Percentiles rank a stretch among this genome's conserved stretches.
These are phyloP conservation scores for Coemansia aciculifera DNA, from an alignment of 192 early-diverging fungal species.

Conservation along the genomic window DNA sequence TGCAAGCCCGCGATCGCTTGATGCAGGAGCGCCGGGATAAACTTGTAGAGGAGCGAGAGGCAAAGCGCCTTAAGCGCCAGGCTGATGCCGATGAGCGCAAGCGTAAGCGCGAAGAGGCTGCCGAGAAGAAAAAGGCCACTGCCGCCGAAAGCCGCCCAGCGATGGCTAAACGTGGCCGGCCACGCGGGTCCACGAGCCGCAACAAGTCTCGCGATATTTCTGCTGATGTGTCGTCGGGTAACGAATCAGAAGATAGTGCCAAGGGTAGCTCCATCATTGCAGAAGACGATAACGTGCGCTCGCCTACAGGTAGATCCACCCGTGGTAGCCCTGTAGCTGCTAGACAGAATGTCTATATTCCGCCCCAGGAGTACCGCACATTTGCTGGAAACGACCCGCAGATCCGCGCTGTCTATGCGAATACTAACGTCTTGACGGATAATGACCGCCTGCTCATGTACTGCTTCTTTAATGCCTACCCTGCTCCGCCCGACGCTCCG, in stretches of 20 bases:
- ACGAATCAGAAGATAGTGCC: slow-evolving; percentile 1
- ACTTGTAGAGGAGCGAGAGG: slow-evolving; percentile 33
- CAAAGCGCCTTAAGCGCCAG: slow-evolving; percentile 23
- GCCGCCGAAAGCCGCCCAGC: neutral
- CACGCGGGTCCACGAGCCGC: neutral
- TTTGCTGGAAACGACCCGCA: slow-evolving; percentile 28
- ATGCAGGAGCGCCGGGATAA: slow-evolving; percentile 21
- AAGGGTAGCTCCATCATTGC: slow-evolving; percentile 3
- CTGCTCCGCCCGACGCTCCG: slow-evolving; percentile 18
- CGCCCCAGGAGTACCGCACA: slow-evolving; percentile 28
- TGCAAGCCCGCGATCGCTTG: slow-evolving; percentile 32
- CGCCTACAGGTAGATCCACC: neutral
- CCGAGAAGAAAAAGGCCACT: slow-evolving; percentile 19
- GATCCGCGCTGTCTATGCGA: slow-evolving; percentile 28
- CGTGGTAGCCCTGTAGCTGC: neutral
- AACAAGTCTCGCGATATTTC: neutral
- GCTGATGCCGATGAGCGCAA: slow-evolving; percentile 33
- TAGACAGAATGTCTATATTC: slow-evolving; percentile 15
- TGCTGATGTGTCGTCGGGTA: slow-evolving; percentile 18
- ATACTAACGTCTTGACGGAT: slow-evolving; percentile 38
- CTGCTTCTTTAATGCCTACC: slow-evolving; percentile 41
- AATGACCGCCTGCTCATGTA: slow-evolving; percentile 39
- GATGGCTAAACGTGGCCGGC: neutral
- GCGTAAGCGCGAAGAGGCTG: slow-evolving; percentile 27
- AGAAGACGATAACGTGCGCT: neutral